phyloP scores from a whole-genome alignment of 129 eudicot genomes.

The Kitagawia praeruptora region DNA sequence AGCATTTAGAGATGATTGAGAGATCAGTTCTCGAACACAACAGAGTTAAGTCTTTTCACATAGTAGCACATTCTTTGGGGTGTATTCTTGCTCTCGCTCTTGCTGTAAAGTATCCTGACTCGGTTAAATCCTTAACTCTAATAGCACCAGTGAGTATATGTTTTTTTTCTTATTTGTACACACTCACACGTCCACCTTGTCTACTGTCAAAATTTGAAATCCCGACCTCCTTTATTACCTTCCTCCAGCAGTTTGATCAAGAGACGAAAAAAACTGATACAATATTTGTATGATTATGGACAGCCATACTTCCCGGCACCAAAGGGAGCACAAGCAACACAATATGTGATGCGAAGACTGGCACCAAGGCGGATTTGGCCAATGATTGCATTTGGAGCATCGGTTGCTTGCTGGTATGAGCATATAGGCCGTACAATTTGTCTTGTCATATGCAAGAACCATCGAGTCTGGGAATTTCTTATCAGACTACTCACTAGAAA shows the following conservation, averaged over 20 bases:
- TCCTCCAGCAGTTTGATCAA: background rate
- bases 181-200: background rate
- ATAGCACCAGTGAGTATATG: slow-evolving; percentile 68
- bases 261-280: background rate
- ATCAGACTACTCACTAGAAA: slow-evolving; percentile 69
- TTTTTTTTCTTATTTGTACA: background rate
- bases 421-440: slow-evolving; percentile 79
- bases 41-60: slow-evolving; percentile 69
- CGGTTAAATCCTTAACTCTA: slow-evolving; percentile 72
- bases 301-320: slow-evolving; percentile 91
- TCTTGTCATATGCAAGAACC: slow-evolving; percentile 71
- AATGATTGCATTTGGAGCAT: slow-evolving; percentile 64
- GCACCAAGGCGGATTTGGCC: slow-evolving; percentile 95
- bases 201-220: background rate
- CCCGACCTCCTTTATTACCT: background rate
- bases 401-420: slow-evolving; percentile 93
- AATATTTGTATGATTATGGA: background rate
- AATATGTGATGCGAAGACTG: slow-evolving; percentile 75
- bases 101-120: slow-evolving; percentile 59
- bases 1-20: slow-evolving; percentile 88
- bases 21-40: slow-evolving; percentile 55
- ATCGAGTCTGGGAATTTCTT: slow-evolving; percentile 78
- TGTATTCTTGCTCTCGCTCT: slow-evolving; percentile 82
- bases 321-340: slow-evolving; percentile 71
- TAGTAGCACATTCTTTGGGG: slow-evolving; percentile 92